A percentile compares a stretch with the other conserved stretches of the same genome.
Conservation (phyloP, 225 moss, liverwort and hornwort genomes). For the Ulota crispa region DNA sequence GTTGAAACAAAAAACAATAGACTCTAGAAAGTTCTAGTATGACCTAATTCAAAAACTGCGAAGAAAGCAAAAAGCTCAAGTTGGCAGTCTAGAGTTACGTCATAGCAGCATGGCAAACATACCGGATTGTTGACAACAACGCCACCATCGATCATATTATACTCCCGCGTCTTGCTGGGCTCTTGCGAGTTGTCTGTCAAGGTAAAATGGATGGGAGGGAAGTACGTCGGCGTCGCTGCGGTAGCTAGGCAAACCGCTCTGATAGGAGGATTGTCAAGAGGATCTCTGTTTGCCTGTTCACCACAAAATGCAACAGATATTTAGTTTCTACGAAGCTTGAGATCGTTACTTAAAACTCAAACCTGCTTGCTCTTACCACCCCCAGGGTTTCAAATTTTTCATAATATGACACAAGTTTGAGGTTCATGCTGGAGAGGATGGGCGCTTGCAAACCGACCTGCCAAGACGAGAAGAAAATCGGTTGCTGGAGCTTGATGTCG, state of each 20-base stretch:
- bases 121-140: slow-evolving; percentile 42
- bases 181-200: slow-evolving; percentile 12
- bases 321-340: background rate
- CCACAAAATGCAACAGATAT: background rate
- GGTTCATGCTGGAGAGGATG: background rate
- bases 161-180: slow-evolving; percentile 22
- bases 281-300: slow-evolving; percentile 24
- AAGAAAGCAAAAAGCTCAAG: background rate
- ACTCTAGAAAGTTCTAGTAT: background rate
- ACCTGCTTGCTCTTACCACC: background rate
- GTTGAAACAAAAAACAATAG: background rate
- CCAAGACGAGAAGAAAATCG: slow-evolving; percentile 38
- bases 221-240: slow-evolving; percentile 29
- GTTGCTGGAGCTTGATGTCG: slow-evolving; percentile 35
- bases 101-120: background rate
- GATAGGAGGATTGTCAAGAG: slow-evolving; percentile 37
- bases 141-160: slow-evolving; percentile 37
- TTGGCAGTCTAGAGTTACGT: background rate
- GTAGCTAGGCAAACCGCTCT: slow-evolving; percentile 37
- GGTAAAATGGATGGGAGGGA: slow-evolving; percentile 39
- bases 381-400: background rate
- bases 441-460: slow-evolving; percentile 2
- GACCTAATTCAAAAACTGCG: background rate
- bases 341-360: background rate
- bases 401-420: background rate